Evolutionary conservation across 2,329 filamentous ascomycete genomes (phyloP), one percentile per base, ranked within the genome.

Genomic region (Colletotrichum liriopes): DNA sequence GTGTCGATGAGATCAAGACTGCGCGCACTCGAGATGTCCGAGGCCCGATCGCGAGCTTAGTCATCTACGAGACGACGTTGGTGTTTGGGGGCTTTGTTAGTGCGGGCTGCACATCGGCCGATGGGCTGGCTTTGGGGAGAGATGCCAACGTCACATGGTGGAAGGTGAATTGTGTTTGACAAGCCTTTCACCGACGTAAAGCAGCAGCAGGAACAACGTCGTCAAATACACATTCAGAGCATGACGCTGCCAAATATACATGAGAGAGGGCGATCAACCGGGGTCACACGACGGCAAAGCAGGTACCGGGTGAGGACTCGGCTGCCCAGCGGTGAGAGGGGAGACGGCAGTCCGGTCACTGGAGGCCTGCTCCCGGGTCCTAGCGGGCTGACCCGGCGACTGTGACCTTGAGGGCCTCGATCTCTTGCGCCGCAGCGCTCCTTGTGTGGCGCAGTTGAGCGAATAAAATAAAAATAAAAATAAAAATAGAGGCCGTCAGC

Each of bases 1-100:
- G 59, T 63, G 5, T 72, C 59, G 59, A 72, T 64, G 65, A 68
- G 69, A 63, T 72, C 69, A 69, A 72, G 69, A 59, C 69, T 58
- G 39, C 61, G 12, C 32, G 23, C 43, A 7, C 43, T 18, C 5
- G 58, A 39, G 60, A 49, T n/a, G 32, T 23, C 23, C 35, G 16
- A n/a, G 61, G 51, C 26, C 61, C 61, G 49, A 39, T 37, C 16
- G 32, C 5, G 45, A 62, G 60, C 47, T 64, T 64, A 64, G 61
- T 64, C 47, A 64, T 55, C 37, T 9, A 1, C 7, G 2, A 37
- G 16, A 32, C 32, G 14, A 32, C 23, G 23, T 12, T 20, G 29
- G 26, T 5, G 23, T 26, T 20, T 14, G 16, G 55, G 20, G 26
- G 35, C 0, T 20, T n/a, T 6, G 11, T 60, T 47, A n/a, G 26